Percentiles rank a stretch among this genome's conserved stretches.
These are phyloP conservation scores for Tricholoma sp. DNA, from an alignment of 768 basidiomycete species.

Conservation along the genomic window DNA sequence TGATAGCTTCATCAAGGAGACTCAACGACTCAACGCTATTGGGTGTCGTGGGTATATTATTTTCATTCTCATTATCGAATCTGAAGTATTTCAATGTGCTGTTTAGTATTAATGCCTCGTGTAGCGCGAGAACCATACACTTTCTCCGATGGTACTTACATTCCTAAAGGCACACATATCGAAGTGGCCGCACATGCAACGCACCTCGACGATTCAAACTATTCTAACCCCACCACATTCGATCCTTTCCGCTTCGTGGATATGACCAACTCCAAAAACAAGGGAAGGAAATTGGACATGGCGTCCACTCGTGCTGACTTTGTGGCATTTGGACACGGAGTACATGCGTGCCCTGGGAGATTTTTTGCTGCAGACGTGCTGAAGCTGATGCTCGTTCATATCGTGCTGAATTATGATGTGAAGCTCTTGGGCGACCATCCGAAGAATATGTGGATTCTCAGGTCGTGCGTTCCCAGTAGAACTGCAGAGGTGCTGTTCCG, in stretches of 20 bases:
- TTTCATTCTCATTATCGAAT: not conserved
- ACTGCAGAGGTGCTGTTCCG: not conserved
- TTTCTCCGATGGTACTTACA: slow-evolving; percentile 21
- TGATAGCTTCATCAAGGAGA: slow-evolving; percentile 36
- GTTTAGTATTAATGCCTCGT: slow-evolving; percentile 14
- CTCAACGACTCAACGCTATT: slow-evolving; percentile 19
- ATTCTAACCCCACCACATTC: not conserved
- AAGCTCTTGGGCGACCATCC: slow-evolving; percentile 8
- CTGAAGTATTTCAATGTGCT: not conserved
- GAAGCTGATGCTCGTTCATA: slow-evolving; percentile 19
- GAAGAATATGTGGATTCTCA: not conserved
- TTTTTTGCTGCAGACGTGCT: slow-evolving; percentile 17
- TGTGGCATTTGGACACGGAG: not conserved
- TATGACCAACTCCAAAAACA: not conserved
- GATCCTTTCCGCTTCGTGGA: not conserved
- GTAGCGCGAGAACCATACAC: slow-evolving; percentile 16
- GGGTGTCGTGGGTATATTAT: not conserved
- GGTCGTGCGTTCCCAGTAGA: not conserved
- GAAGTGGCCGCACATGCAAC: slow-evolving; percentile 12
- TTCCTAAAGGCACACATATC: slow-evolving; percentile 21
- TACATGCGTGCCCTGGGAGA: slow-evolving; percentile 10
- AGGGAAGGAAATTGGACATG: not conserved
- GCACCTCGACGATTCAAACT: slow-evolving; percentile 9
- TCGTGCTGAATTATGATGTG: slow-evolving; percentile 18
- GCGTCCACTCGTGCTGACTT: not conserved